Conservation (phyloP, 495 filamentous ascomycete species). For the Aspergillus diversus region DNA sequence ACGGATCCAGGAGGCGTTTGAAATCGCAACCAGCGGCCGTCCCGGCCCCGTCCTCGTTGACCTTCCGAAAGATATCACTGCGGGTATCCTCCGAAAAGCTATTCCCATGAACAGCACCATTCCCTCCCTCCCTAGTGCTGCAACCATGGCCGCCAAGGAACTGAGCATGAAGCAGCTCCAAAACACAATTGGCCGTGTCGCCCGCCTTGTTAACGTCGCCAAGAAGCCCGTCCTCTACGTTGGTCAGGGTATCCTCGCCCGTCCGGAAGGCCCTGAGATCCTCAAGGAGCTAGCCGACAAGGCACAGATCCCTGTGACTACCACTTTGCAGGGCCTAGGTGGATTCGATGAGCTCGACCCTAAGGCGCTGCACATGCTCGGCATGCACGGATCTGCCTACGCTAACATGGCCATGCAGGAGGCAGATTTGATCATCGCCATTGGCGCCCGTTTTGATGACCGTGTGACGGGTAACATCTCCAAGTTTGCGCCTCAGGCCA, state of each 20-base stretch:
- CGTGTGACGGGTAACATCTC: constrained; percentile 58
- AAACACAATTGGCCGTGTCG: constrained; percentile 52
- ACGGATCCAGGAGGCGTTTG: constrained; percentile 64
- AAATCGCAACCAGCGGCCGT: constrained; percentile 61
- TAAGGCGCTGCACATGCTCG: constrained; percentile 64
- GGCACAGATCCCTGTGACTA: constrained; percentile 62
- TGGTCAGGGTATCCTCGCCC: constrained; percentile 59
- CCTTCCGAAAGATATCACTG: constrained; percentile 63
- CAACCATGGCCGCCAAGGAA: constrained; percentile 55
- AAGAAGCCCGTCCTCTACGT: constrained; percentile 65
- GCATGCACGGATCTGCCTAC: constrained; percentile 66
- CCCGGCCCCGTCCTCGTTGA: constrained; percentile 66
- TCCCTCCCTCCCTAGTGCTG: constrained; percentile 58
- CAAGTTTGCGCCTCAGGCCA: constrained; percentile 61
- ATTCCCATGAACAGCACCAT: constrained; percentile 58
- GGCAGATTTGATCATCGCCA: constrained; percentile 63
- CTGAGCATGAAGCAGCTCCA: constrained; percentile 52
- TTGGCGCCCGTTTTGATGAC: constrained; percentile 66
- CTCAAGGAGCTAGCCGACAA: constrained; percentile 62
- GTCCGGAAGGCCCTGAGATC: constrained; percentile 53
- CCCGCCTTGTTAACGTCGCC: constrained; percentile 60
- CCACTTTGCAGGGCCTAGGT: constrained; percentile 67
- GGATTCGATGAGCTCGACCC: constrained; percentile 63
- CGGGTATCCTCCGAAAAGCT: constrained; percentile 51
- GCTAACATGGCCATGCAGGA: constrained; percentile 69